These are phyloP conservation scores for Silene vulgaris DNA, from an alignment of 179 eudicot species.

Conservation along the genomic window DNA sequence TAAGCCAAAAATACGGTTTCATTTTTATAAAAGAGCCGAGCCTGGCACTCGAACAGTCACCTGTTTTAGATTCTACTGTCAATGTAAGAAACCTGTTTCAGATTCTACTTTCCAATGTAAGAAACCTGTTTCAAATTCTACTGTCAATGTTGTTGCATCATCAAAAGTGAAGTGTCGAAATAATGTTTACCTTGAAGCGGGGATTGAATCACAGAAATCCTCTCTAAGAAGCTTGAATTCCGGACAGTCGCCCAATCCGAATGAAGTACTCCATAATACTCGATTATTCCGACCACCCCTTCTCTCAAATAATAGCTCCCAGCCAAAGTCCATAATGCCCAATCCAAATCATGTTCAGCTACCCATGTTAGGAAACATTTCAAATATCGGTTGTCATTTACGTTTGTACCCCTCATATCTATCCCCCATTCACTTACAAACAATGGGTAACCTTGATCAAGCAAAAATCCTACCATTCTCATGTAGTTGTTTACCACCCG, in stretches of 20 bases:
- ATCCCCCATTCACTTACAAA: no score
- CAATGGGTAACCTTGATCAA: no score
- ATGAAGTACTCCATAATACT: constrained; percentile 50
- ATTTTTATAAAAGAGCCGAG: background rate
- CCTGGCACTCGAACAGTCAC: background rate
- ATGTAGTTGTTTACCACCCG: constrained; percentile 26
- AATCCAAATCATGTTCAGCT: constrained; percentile 23
- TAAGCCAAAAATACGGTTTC: no score
- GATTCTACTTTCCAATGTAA: no score
- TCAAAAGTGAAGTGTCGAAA: background rate
- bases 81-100: no score
- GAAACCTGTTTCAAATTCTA: background rate
- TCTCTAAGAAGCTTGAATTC: constrained; percentile 49
- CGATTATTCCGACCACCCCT: constrained; percentile 51
- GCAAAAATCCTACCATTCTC: constrained; percentile 16
- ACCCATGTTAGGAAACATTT: constrained; percentile 67
- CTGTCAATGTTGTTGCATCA: background rate
- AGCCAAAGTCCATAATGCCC: constrained; percentile 68
- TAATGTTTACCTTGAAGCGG: constrained; percentile 56
- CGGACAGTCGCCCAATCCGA: constrained; percentile 53
- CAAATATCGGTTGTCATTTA: constrained; percentile 66
- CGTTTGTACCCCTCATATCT: constrained; percentile 29
- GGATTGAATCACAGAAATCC: constrained; percentile 49
- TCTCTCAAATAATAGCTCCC: constrained; percentile 72
- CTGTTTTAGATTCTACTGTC: no score